Percentiles rank a stretch among this genome's conserved stretches.
These are phyloP conservation scores for Trichoderma lentiforme DNA, from an alignment of 2,329 filamentous ascomycete species.

Conservation along the genomic window DNA sequence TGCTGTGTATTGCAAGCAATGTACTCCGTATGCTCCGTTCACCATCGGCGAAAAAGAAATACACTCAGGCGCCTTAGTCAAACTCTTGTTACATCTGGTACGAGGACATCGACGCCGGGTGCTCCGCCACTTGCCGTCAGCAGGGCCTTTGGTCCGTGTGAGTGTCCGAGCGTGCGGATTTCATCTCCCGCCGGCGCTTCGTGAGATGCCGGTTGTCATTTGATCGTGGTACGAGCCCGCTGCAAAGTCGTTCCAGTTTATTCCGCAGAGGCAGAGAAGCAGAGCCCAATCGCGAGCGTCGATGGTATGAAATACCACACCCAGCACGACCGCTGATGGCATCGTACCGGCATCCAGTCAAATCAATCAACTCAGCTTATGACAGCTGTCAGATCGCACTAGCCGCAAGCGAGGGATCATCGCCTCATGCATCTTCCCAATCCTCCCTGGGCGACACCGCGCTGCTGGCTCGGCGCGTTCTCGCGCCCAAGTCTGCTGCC, in stretches of 20 bases:
- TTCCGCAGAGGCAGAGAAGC: background rate
- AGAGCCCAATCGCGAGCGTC: background rate
- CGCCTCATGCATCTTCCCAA: constrained; percentile 4
- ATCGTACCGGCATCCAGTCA: background rate
- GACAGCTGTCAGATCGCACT: constrained; percentile 9
- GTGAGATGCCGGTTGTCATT: background rate
- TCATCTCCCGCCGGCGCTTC: background rate
- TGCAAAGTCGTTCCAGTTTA: background rate
- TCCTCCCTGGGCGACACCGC: background rate
- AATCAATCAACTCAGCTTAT: background rate
- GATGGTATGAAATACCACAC: background rate
- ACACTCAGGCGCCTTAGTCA: background rate
- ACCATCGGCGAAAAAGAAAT: background rate
- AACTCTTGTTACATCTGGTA: background rate
- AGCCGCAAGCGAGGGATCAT: constrained; percentile 8
- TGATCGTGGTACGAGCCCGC: background rate
- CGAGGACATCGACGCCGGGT: background rate
- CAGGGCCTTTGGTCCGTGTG: background rate
- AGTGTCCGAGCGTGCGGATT: background rate
- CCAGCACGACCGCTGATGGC: background rate
- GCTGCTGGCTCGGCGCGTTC: constrained; percentile 7
- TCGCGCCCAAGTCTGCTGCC: background rate
- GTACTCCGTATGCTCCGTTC: background rate
- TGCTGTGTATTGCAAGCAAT: background rate
- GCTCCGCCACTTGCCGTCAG: background rate